Evolutionary conservation across 2,329 filamentous ascomycete genomes (phyloP), one percentile per base, ranked within the genome.

Genomic region (Mollisia scopiformis): DNA sequence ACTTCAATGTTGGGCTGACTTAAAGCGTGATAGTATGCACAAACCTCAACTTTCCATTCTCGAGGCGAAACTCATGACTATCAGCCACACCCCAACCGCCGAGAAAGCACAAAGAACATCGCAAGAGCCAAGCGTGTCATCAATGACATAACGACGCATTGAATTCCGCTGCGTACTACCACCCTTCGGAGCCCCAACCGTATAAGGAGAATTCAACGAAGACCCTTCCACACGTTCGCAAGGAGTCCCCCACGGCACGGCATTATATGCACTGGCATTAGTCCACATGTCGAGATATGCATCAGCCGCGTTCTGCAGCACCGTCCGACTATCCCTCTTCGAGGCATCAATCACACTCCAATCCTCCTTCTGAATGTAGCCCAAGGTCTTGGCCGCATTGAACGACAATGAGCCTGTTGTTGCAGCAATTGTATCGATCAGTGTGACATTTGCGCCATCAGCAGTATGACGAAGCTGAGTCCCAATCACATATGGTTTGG

Each of bases 11-110:
- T n/a, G n/a, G n/a, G n/a, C n/a, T n/a, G n/a, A n/a, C n/a, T n/a
- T 39, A 54, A 7, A 54, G n/a, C 6, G 52, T 55, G 14, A 53
- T 51, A 1, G 63, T 65, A 49, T 58, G 58, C 27, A 66, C 53
- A 59, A 68, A 60, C 47, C 33, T 63, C 11, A 63, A 37, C 33
- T 57, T 55, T 6, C 54, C 61, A 30, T 39, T 41, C 31, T 60
- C 57, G 7, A 63, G 37, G 23, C 61, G 16, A 55, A 63, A 58
- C 25, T 60, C 19, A 60, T 63, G 61, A 55, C 61, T 60, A 60
- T 63, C 61, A 1, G 61, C 53, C 23, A 57, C 52, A 23, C 51
- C 58, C 16, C 39, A 14, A 60, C 54, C 6, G 52, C 52, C n/a
- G 52, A 37, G 31, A 54, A 55, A 2, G 35, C 33, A 43, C 52